Evolutionary conservation across 2,329 filamentous ascomycete species (phyloP), one percentile per base, ranked within the genome.

Genomic region (Paecilomyces sp.): DNA sequence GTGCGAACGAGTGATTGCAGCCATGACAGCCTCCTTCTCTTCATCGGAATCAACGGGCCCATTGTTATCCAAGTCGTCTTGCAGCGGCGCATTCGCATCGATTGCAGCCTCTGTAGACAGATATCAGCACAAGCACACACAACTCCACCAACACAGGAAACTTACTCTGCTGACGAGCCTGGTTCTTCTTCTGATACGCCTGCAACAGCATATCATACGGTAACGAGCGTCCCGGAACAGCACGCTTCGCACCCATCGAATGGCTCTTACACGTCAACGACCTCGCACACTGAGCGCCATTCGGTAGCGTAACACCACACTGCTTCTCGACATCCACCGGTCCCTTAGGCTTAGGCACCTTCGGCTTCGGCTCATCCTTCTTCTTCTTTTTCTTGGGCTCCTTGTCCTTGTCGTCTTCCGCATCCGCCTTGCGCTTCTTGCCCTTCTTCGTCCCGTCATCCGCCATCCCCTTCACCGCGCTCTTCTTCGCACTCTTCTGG

Each of bases 121-220:
- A 47, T 28, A 47, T 47, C 18, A 47, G 41, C n/a, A 47, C 41
- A n/a, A 33, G 11, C 31, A 11, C 18, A 47, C 41, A 22, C 41
- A 6, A 8, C 18, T 9, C 41, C 7, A 47, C 6, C n/a, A 47
- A 47, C 41, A n/a, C 7, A 47, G 30, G 31, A 33, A 52, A 83
- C 88, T 77, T 82, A 92, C 91, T 96, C 76, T 97, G 94, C 78
- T 96, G 91, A 71, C 96, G 96, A 24, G 94, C 94, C 75, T 97
- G 94, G 69, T 99, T 99, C 82, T 97, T 97, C 83, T 97, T 97
- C 74, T 94, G 90, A 70, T 94, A 94, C 7, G 89, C 88, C 13
- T 89, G 87, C 41, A 97, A 82, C 47, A 97, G 80, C 88, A 96
- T 94, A 74, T 96, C 92, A 70, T 97, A 97, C 1, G 92, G 92